Evolutionary conservation across 1,284 basidiomycete genomes (phyloP), one percentile per base, ranked within the genome.

Genomic region (Leccinum pallidistipes): DNA sequence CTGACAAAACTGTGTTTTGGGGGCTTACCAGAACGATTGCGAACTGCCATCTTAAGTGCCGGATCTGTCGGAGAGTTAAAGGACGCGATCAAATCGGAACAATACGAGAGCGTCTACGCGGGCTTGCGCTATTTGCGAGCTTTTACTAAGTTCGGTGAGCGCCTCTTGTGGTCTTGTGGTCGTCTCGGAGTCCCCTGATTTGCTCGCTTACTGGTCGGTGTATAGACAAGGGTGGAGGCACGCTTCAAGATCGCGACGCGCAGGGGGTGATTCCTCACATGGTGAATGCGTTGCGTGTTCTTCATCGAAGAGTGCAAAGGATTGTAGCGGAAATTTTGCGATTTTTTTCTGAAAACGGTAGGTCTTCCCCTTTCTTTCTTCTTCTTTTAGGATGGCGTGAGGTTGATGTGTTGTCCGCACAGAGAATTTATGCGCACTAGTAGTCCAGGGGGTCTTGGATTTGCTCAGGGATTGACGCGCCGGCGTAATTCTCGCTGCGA

Each of bases 71-170:
- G 49, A 12, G 55, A 49, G 4, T 45, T 72, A 16, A 47, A 54
- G 4, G 40, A 36, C 16, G 72, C 72, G 65, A 34, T 74, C 5
- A 40, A 53, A 14, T 32, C 56, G 9, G 57, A 47, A 51, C 27
- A 36, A 0, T 49, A 64, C 21, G 66, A 56, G 43, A 40, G 43
- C 12, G 7, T 50, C 2, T 64, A 69, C 16, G 66, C 72, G 2
- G 63, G 66, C 3, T 58, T 72, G 55, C 66, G 72, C 38, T 72
- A 74, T 38, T 54, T 72, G 3, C 70, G 64, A 9, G 40, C 62
- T 1, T 40, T 40, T 12, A 59, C 64, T 52, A 29, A 57, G 62
- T 62, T 67, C 14, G 68, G 72, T 71, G 8, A 7, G 67, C 11
- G 7, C 24, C 47, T 7, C 24, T 49, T 27, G 47, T n/a, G 12